Percentiles rank a stretch among this genome's conserved stretches.
Evolutionary conservation across 805 yeast genomes (phyloP).

Genomic region (Isabelozyma gotoi): DNA sequence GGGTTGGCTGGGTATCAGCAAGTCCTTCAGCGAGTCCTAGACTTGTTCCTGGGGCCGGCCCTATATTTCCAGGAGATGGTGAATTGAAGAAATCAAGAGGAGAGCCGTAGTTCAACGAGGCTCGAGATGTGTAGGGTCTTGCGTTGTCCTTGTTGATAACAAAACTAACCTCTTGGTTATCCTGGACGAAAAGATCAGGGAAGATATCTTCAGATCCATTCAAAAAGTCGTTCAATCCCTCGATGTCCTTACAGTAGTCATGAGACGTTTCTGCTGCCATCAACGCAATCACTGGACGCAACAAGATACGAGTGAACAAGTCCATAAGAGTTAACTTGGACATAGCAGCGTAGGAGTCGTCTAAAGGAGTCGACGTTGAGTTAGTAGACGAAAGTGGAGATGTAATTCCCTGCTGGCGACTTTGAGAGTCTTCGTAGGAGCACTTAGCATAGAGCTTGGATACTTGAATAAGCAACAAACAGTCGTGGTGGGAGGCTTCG

Average conservation of each 20-base stretch:
- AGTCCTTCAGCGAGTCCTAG: too few species aligned
- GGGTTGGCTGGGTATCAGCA: too few species aligned
- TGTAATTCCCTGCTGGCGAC: neutral
- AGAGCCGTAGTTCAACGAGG: neutral
- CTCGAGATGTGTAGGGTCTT: too few species aligned
- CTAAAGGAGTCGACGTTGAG: too few species aligned
- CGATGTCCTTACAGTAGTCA: constrained; percentile 12
- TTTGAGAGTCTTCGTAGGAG: neutral
- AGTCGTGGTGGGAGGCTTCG: constrained; percentile 15
- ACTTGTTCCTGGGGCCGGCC: neutral
- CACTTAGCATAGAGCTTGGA: constrained; percentile 8
- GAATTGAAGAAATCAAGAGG: neutral
- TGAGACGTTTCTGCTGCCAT: constrained; percentile 11
- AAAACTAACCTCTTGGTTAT: neutral
- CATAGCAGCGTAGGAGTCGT: neutral
- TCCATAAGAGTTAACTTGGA: constrained; percentile 7
- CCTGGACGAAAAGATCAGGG: constrained; percentile 8
- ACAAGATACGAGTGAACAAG: constrained; percentile 20
- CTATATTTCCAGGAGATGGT: neutral
- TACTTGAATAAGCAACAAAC: constrained; percentile 18
- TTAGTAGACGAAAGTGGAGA: neutral
- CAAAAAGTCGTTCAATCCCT: constrained; percentile 18
- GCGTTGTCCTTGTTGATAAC: neutral
- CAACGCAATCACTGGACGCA: constrained; percentile 19
- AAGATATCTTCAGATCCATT: constrained; percentile 13